Conservation (phyloP, 805 yeast species). For the Saccharomycopsis selenospora region DNA sequence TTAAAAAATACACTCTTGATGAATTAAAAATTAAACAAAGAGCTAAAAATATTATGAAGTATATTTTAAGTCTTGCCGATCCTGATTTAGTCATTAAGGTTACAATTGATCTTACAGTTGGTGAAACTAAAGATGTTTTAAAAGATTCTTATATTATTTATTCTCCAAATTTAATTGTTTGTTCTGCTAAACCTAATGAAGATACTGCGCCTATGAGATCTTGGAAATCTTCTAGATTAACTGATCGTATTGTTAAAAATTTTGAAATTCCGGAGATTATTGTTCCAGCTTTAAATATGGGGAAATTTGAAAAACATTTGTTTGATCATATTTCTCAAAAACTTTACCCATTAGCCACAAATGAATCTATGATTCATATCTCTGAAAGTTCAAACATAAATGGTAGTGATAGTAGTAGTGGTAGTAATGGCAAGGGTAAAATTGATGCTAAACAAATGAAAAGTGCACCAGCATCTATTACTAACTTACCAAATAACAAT, state of each 20-base stretch:
- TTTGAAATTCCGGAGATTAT: constrained; percentile 61
- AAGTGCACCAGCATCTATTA: constrained; percentile 16
- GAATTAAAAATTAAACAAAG: constrained; percentile 31
- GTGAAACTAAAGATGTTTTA: constrained; percentile 47
- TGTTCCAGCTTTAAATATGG: constrained; percentile 55
- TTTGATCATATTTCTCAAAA: constrained; percentile 26
- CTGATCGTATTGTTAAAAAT: constrained; percentile 57
- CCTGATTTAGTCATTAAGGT: constrained; percentile 42
- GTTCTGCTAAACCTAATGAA: constrained; percentile 44
- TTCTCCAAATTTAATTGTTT: constrained; percentile 50
- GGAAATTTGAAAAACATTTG: constrained; percentile 40
- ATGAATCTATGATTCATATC: constrained; percentile 2
- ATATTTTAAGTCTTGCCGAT: constrained; percentile 40
- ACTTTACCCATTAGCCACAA: neutral
- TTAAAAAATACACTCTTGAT: neutral
- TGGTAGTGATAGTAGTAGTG: constrained; percentile 12
- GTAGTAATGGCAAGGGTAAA: neutral
- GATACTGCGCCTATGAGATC: constrained; percentile 43
- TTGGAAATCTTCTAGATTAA: constrained; percentile 55
- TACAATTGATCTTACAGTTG: constrained; percentile 55
- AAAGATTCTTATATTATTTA: constrained; percentile 55
- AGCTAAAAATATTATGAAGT: constrained; percentile 45
- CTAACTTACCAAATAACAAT: neutral
- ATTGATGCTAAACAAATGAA: constrained; percentile 15
- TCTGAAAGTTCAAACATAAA: constrained; percentile 23